Base-by-base conservation (phyloP, 2,329 filamentous ascomycete species). In the Trichophyton mentagrophytes region DNA sequence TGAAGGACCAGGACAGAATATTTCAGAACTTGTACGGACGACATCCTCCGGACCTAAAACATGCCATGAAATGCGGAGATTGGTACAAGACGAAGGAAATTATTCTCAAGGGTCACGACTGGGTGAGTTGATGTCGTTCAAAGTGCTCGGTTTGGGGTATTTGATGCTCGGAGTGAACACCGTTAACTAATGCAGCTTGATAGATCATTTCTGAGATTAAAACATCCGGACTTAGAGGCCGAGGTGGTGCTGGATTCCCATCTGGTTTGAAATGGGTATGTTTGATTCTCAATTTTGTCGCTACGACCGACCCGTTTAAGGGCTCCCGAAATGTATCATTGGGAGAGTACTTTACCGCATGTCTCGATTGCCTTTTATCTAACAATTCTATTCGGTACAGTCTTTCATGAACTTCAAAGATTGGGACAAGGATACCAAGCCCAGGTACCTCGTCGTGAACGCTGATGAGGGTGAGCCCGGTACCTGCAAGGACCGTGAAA, bases 71-170 rank as follows among this genome's bases (percentile, higher is more conserved):
- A 79, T 95, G 95, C 82, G 93, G 93, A 69, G 93, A 97, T 76
- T 99, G 93, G 93, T 85, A 99, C 80, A 96, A 95, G 83, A 99
- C 93, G 61, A 99, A 99, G 83, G 93, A 99, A 75, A 99, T 99
- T 62, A 77, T 99, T 62, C 78, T 90, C 68, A 99, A 99, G 82
- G 93, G 93, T 61, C 89, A 99, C 77, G 92, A 99, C 70, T 99
- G 93, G 86, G 83, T 85, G 75, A 67, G 62, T 57, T 47, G 8
- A 6, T 13, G 6, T 20, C 17, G 20, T 27, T 51, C 36, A 60
- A 51, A 58, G 20, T 40, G 56, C 33, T 38, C 6, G 13, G 20
- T 13, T 27, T 33, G 47, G 63, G 63, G 64, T 58, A 63, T 51
- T 27, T 22, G 15, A 58, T 44, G n/a, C 9, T 44, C 6, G 40